Percentiles rank a stretch among this genome's conserved stretches.
Conservation (phyloP, 1,284 basidiomycete species). For the Moniliophthora roreri region DNA sequence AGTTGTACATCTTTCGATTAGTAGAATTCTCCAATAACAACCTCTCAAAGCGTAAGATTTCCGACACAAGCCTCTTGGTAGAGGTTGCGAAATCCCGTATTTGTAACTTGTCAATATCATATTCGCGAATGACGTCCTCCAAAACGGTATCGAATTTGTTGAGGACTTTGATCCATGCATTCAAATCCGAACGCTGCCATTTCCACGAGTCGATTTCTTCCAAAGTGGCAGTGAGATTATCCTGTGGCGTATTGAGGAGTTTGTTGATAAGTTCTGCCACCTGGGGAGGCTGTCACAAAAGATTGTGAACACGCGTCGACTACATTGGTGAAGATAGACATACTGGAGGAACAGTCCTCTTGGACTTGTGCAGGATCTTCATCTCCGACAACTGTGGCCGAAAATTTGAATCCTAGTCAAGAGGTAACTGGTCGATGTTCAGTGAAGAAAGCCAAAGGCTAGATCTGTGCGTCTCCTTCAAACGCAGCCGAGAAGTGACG, state of each 20-base stretch:
- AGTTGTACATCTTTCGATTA: constrained; percentile 94
- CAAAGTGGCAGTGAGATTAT: constrained; percentile 66
- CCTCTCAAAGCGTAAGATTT: constrained; percentile 87
- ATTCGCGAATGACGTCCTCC: constrained; percentile 80
- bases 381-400: constrained; percentile 55
- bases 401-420: constrained; percentile 8
- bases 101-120: constrained; percentile 84
- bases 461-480: background rate
- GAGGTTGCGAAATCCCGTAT: constrained; percentile 75
- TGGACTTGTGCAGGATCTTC: constrained; percentile 80
- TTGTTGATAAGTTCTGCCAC: constrained; percentile 73
- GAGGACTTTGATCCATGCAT: constrained; percentile 93
- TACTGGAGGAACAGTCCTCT: constrained; percentile 73
- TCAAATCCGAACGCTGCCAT: constrained; percentile 96
- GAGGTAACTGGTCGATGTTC: background rate
- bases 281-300: constrained; percentile 60
- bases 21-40: constrained; percentile 97
- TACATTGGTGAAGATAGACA: constrained; percentile 26
- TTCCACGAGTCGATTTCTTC: constrained; percentile 78
- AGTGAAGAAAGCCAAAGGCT: background rate
- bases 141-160: constrained; percentile 94
- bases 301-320: constrained; percentile 19
- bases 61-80: constrained; percentile 77
- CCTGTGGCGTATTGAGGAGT: constrained; percentile 61
- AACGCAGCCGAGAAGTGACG: too few relatives aligned